These are phyloP conservation scores for Yamadazyma atmosphaerica DNA, from an alignment of 1,139 yeast species.

Conservation along the genomic window DNA sequence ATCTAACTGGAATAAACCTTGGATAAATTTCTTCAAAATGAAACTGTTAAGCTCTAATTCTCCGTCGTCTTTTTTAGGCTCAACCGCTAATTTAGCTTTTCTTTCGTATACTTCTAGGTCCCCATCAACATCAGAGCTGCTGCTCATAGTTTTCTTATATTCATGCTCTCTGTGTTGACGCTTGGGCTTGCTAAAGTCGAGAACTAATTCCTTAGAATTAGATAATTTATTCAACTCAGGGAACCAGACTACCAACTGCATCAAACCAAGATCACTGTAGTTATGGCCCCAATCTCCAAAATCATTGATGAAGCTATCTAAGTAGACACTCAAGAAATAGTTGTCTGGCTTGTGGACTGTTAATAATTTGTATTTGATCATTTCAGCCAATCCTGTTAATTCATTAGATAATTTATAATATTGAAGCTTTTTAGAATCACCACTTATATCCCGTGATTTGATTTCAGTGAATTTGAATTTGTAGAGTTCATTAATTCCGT, in stretches of 20 bases:
- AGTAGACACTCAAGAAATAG: slow-evolving; percentile 29
- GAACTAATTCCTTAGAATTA: slow-evolving; percentile 1
- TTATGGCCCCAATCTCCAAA: slow-evolving; percentile 28
- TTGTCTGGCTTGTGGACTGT: slow-evolving; percentile 19
- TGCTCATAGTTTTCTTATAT: background rate
- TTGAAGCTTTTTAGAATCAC: slow-evolving; percentile 24
- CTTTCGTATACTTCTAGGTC: slow-evolving; percentile 1
- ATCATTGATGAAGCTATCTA: slow-evolving; percentile 31
- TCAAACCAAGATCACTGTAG: slow-evolving; percentile 30
- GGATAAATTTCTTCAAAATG: slow-evolving; percentile 30
- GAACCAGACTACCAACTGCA: slow-evolving; percentile 29
- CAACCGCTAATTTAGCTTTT: background rate
- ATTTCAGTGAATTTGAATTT: slow-evolving; percentile 15
- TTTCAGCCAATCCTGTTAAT: slow-evolving; percentile 28
- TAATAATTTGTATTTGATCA: slow-evolving; percentile 24
- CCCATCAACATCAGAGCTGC: background rate
- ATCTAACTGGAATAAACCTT: slow-evolving; percentile 35
- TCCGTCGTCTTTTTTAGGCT: slow-evolving; percentile 1
- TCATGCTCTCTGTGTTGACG: background rate
- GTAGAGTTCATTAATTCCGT: slow-evolving; percentile 33
- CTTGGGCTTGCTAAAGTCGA: slow-evolving; percentile 3
- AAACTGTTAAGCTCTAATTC: slow-evolving; percentile 27
- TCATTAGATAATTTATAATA: slow-evolving; percentile 31
- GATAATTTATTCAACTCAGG: slow-evolving; percentile 34
- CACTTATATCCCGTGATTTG: slow-evolving; percentile 21